phyloP scores from a whole-genome alignment of 805 yeast genomes.

The Tetrapisispora arboricola region DNA sequence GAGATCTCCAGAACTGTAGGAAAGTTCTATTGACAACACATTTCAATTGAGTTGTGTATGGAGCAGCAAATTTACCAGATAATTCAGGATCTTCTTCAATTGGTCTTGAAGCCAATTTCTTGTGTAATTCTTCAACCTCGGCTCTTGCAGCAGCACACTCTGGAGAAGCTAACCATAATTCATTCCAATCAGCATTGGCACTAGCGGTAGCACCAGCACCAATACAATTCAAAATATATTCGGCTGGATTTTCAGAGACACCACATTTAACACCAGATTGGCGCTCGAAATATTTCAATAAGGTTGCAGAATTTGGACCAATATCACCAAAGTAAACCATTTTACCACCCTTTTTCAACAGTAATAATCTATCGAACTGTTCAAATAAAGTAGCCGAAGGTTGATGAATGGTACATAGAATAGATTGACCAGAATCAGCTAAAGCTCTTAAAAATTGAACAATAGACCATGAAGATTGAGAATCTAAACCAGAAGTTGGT shows the following conservation, averaged over 20 bases:
- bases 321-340: conserved; percentile 79
- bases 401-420: conserved; percentile 68
- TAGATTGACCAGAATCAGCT: conserved; percentile 64
- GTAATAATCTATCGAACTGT: conserved; percentile 56
- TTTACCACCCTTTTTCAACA: conserved; percentile 65
- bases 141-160: conserved; percentile 41
- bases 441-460: conserved; percentile 55
- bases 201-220: conserved; percentile 75
- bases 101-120: conserved; percentile 28
- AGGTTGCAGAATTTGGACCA: conserved; percentile 49
- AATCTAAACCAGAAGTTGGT: conserved; percentile 66
- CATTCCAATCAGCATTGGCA: conserved; percentile 49
- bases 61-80: conserved; percentile 39
- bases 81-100: conserved; percentile 30
- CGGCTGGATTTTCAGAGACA: conserved; percentile 59
- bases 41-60: conserved; percentile 32
- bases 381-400: conserved; percentile 63
- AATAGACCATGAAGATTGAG: conserved; percentile 60
- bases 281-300: conserved; percentile 58
- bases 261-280: conserved; percentile 63
- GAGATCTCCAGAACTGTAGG: conserved; percentile 59
- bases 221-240: conserved; percentile 60
- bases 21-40: conserved; percentile 43
- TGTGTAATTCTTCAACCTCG: conserved; percentile 48
- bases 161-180: conserved; percentile 46